A percentile compares a stretch with the other conserved stretches of the same genome.
These are phyloP conservation scores for Forsythia viridissima DNA, from an alignment of 257 asterid species.

Conservation along the genomic window DNA sequence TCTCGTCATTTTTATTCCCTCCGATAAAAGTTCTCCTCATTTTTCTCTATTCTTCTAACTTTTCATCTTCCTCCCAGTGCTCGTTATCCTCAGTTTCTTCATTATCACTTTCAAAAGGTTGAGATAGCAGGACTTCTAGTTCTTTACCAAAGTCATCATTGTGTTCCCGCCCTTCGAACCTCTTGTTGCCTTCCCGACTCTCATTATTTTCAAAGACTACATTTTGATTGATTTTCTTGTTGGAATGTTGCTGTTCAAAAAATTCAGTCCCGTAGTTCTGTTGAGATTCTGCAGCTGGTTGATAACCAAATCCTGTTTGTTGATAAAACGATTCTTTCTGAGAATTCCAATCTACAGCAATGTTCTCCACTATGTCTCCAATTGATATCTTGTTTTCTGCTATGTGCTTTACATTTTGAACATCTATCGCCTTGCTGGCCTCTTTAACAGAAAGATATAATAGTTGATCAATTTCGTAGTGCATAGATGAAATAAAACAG, in stretches of 20 bases:
- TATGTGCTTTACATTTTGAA: slow-evolving; percentile 69
- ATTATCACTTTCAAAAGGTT: slow-evolving; percentile 27
- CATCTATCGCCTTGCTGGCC: slow-evolving; percentile 64
- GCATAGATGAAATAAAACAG: background rate
- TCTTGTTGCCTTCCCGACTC: background rate
- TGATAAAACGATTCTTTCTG: slow-evolving; percentile 59
- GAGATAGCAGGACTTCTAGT: slow-evolving; percentile 35
- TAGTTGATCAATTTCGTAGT: background rate
- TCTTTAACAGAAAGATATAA: slow-evolving; percentile 34
- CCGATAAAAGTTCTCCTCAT: background rate
- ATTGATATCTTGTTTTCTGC: slow-evolving; percentile 49
- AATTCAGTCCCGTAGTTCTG: slow-evolving; percentile 15
- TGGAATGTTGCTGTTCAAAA: slow-evolving; percentile 2
- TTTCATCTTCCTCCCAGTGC: slow-evolving; percentile 14
- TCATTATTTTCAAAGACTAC: slow-evolving; percentile 19
- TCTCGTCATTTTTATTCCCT: background rate
- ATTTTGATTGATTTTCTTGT: slow-evolving; percentile 17
- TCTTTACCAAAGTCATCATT: slow-evolving; percentile 37
- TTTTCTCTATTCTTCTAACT: slow-evolving; percentile 1
- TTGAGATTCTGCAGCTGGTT: slow-evolving; percentile 16
- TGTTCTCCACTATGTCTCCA: slow-evolving; percentile 62
- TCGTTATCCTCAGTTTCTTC: slow-evolving; percentile 25
- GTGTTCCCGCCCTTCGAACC: slow-evolving; percentile 20
- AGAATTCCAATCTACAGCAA: slow-evolving; percentile 53
- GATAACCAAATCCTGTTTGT: slow-evolving; percentile 43